These are phyloP conservation scores for Ogataea ramenticola DNA, from an alignment of 805 yeast species.

Conservation along the genomic window DNA sequence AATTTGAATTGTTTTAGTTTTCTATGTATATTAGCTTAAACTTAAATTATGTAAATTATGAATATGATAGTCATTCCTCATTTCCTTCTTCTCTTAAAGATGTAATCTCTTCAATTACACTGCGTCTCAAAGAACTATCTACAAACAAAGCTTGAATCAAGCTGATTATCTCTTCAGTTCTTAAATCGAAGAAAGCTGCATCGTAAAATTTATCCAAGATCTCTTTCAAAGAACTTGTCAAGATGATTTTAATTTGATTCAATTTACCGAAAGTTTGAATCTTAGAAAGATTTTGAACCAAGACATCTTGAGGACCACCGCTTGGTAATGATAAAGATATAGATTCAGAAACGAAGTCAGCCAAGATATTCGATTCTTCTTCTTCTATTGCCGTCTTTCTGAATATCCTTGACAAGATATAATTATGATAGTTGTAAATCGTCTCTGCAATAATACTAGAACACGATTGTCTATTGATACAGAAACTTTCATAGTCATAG, in stretches of 20 bases:
- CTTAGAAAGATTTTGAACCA: slow-evolving; percentile 8
- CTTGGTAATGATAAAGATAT: slow-evolving; percentile 2
- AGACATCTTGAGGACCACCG: neutral
- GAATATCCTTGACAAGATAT: slow-evolving; percentile 13
- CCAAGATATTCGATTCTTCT: slow-evolving; percentile 22
- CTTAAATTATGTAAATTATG: too few relatives aligned
- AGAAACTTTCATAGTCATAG: slow-evolving; percentile 4
- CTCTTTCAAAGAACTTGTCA: slow-evolving; percentile 31
- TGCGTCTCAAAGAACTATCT: slow-evolving; percentile 37
- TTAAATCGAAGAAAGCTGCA: slow-evolving; percentile 42
- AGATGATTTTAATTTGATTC: slow-evolving; percentile 18
- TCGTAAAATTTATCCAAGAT: slow-evolving; percentile 44
- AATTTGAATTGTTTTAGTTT: too few relatives aligned
- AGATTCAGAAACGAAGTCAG: slow-evolving; percentile 4
- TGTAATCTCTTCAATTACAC: slow-evolving; percentile 37
- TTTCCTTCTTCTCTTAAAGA: slow-evolving; percentile 30
- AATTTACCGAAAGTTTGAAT: slow-evolving; percentile 22
- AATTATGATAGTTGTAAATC: slow-evolving; percentile 10
- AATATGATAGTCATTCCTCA: neutral
- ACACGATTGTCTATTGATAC: slow-evolving; percentile 15
- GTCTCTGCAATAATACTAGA: slow-evolving; percentile 11
- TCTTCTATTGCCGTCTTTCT: slow-evolving; percentile 23
- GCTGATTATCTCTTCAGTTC: slow-evolving; percentile 36
- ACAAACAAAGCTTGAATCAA: slow-evolving; percentile 37
- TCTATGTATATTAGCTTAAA: neutral